Evolutionary conservation across 345 rosid genomes (phyloP), one percentile per base, ranked within the genome.

Genomic region (Gossypium arboreum): DNA sequence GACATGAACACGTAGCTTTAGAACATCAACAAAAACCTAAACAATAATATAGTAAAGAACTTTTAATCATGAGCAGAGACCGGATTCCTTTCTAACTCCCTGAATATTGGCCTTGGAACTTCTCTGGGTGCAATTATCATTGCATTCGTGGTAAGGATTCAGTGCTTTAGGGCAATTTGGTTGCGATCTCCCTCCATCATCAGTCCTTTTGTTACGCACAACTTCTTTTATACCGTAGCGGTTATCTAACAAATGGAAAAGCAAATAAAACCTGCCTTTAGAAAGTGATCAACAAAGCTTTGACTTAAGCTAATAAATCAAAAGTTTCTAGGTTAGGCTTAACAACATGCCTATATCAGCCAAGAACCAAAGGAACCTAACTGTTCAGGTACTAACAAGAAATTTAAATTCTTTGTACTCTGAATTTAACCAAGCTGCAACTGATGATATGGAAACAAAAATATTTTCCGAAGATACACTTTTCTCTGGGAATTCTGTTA

Each of bases 131-230:
- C 77, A 74, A 34, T 5, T 13, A 34, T 74, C 71, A 65, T 74
- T 57, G 57, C 71, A 74, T 39, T 52, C 45, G 15, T 90, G 91
- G 79, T 84, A 88, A 59, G 92, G 92, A 79, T 88, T 90, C 20
- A 88, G 68, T 61, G 88, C 89, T 48, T 88, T 84, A 39, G 71
- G 68, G 41, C 93, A 89, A 71, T 85, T 80, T 0, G 80, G 85
- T 71, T 83, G 87, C 20, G 80, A 85, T 76, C 71, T 83, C 72
- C 79, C 72, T 76, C 71, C 83, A 47, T 73, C 83, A 54, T 79
- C 84, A 82, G 73, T 81, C 80, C 78, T 76, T 84, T 80, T 78
- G 81, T 73, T 72, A 79, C 24, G 65, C n/a, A 56, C 73, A 68
- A 17, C 78, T 78, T 59, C 81, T 70, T 76, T 78, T 72, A 73